These are phyloP conservation scores for Aphelidium insulamus DNA, from an alignment of 371 early-diverging fungal species.

Conservation along the genomic window DNA sequence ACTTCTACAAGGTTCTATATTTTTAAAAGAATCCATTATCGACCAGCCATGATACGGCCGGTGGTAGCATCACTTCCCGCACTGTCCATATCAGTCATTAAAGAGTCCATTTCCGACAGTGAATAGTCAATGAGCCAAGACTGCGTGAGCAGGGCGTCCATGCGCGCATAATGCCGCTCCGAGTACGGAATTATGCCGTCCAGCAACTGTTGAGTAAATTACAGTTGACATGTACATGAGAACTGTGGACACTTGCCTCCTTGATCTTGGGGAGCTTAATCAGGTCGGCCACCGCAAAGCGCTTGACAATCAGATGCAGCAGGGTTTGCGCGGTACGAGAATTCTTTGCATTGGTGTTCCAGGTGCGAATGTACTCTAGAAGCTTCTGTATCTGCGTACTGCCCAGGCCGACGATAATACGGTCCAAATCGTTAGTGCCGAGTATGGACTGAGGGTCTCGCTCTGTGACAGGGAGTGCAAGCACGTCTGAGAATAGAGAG, in stretches of 20 bases:
- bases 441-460: conserved; percentile 6
- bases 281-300: conserved; percentile 33
- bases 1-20: too few species aligned
- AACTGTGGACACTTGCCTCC: conserved; percentile 20
- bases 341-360: conserved; percentile 80
- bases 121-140: conserved; percentile 56
- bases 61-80: too few species aligned
- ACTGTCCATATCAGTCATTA: background rate
- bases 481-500: background rate
- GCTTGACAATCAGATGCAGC: conserved; percentile 44
- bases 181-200: conserved; percentile 71
- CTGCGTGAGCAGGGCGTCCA: conserved; percentile 59
- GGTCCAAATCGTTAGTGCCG: conserved; percentile 9
- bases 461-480: background rate
- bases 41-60: too few species aligned
- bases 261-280: conserved; percentile 48
- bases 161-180: conserved; percentile 66
- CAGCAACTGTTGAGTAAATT: conserved; percentile 15
- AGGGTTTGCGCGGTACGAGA: conserved; percentile 56
- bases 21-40: too few species aligned
- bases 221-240: background rate
- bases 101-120: conserved; percentile 11
- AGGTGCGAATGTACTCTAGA: conserved; percentile 63
- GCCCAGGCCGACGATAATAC: conserved; percentile 10
- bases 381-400: conserved; percentile 37